Evolutionary conservation across 192 early-diverging fungal genomes (phyloP), one percentile per base, ranked within the genome.

Genomic region (Dispira parvispora): DNA sequence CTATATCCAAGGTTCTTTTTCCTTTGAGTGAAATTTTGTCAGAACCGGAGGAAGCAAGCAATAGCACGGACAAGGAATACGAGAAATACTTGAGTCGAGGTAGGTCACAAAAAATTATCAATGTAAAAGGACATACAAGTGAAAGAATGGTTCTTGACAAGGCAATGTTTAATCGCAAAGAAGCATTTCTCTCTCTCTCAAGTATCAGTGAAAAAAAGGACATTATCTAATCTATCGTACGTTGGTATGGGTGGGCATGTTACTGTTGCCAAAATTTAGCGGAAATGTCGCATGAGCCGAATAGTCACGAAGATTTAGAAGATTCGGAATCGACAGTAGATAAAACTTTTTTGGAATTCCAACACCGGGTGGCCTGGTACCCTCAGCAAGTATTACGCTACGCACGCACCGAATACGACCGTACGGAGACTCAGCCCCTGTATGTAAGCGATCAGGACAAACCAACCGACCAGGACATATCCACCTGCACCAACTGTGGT

Each of bases 21-120:
- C 79, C 76, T 0, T 84, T 86, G 66, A 72, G 73, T 28, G 79
- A 86, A 32, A 83, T 86, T 43, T 82, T 82, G 44, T 80, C 79
- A 3, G 88, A 88, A 52, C 78, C 82, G 2, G 85, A 89, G 64
- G 68, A 66, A 2, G 71, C 78, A 18, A 73, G 64, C 0, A 68
- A 75, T 14, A 76, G 84, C 45, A 78, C 80, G 23, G 73, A 68
- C 14, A 67, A 74, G 11, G 71, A 55, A 0, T 68, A 74, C 45
- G 63, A 67, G 26, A 20, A 52, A 26, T 52, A 52, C 26, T 25
- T 52, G 21, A 52, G 18, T 26, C 20, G 21, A 52, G 50, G 50
- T 52, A 52, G 18, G 32, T 38, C 32, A 38, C 1, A 6, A 38
- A 6, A 38, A 6, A 38, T 4, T 38, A 38, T 1, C 32, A 38